A percentile compares a stretch with the other conserved stretches of the same genome.
These are phyloP conservation scores for Trichoderma arundinaceum DNA, from an alignment of 2,329 filamentous ascomycete genomes.

Conservation along the genomic window DNA sequence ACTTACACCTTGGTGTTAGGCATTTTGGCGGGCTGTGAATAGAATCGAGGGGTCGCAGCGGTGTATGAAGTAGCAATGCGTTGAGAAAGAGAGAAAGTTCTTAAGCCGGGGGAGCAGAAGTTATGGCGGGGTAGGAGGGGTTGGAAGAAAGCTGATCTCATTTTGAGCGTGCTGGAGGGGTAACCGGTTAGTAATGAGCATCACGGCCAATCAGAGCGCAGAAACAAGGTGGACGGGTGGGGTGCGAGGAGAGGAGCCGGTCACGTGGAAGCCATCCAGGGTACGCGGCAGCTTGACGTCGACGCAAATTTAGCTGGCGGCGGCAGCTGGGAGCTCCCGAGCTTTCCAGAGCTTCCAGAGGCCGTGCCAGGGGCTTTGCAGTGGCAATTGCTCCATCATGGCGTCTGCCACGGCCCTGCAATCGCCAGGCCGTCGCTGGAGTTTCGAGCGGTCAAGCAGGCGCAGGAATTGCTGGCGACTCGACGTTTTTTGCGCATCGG, in stretches of 20 bases:
- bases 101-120: constrained; percentile 48
- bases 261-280: constrained; percentile 41
- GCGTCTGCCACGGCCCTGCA: not conserved
- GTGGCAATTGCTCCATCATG: constrained; percentile 8
- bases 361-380: not conserved
- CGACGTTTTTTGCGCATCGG: not conserved
- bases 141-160: constrained; percentile 53
- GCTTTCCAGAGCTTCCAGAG: constrained; percentile 2
- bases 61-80: constrained; percentile 48
- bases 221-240: constrained; percentile 35
- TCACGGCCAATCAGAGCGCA: constrained; percentile 39
- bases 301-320: constrained; percentile 3
- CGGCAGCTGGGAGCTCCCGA: not conserved
- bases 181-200: constrained; percentile 47
- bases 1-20: constrained; percentile 69
- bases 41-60: constrained; percentile 51
- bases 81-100: constrained; percentile 51
- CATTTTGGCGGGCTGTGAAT: constrained; percentile 74
- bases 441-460: not conserved
- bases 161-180: constrained; percentile 52
- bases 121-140: constrained; percentile 56
- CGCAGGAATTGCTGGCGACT: constrained; percentile 3
- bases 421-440: not conserved
- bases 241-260: constrained; percentile 23
- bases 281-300: constrained; percentile 26